Evolutionary conservation across 2,329 filamentous ascomycete species (phyloP).

Genomic region (Aspergillus quadricinctus): DNA sequence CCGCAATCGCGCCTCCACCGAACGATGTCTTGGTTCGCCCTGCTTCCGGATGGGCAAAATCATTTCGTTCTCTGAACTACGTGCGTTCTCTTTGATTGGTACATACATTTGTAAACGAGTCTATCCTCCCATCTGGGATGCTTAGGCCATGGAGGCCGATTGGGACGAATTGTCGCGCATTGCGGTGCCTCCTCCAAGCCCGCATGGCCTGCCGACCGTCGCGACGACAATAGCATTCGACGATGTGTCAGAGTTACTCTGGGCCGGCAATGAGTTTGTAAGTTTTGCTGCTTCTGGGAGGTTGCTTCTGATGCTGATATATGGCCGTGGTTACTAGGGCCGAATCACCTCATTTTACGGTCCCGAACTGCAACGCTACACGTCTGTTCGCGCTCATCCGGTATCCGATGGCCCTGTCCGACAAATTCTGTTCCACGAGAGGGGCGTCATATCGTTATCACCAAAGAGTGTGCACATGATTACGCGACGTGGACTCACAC

Average conservation of each 20-base stretch:
- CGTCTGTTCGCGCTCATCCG: slow-evolving; percentile 77
- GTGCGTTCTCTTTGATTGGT: neutral
- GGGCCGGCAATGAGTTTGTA: slow-evolving; percentile 89
- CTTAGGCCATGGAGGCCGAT: slow-evolving; percentile 43
- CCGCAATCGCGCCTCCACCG: slow-evolving; percentile 33
- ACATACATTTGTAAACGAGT: slow-evolving; percentile 1
- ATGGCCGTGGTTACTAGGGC: slow-evolving; percentile 54
- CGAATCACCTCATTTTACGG: slow-evolving; percentile 85
- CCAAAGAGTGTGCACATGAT: slow-evolving; percentile 83
- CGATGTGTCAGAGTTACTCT: slow-evolving; percentile 80
- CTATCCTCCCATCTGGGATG: slow-evolving; percentile 14
- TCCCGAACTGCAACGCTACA: slow-evolving; percentile 80
- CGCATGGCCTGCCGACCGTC: slow-evolving; percentile 64
- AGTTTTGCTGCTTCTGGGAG: slow-evolving; percentile 28
- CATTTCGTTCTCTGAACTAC: slow-evolving; percentile 9
- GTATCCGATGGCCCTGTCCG: slow-evolving; percentile 72
- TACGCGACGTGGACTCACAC: slow-evolving; percentile 70
- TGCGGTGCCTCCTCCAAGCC: slow-evolving; percentile 70
- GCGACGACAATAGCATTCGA: slow-evolving; percentile 86
- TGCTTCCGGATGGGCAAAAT: slow-evolving; percentile 30
- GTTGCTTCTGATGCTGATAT: slow-evolving; percentile 12
- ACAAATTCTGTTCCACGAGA: slow-evolving; percentile 87
- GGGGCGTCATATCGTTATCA: slow-evolving; percentile 82
- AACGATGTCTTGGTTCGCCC: slow-evolving; percentile 32
- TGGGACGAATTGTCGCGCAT: slow-evolving; percentile 71